phyloP scores from a whole-genome alignment of 768 basidiomycete genomes.

The Auricularia sp. region DNA sequence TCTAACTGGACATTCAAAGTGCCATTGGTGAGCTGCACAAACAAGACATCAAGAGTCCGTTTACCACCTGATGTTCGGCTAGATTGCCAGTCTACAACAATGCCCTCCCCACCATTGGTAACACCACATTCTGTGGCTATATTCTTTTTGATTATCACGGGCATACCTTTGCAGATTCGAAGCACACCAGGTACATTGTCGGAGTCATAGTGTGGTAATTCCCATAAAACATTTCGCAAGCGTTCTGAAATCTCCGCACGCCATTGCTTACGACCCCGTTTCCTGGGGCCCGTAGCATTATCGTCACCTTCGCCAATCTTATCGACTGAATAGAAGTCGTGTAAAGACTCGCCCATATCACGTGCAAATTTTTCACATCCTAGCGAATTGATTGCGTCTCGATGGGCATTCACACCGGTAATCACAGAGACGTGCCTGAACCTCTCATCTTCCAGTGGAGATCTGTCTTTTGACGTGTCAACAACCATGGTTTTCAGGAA shows the following conservation, averaged over 20 bases:
- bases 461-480: background rate
- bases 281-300: background rate
- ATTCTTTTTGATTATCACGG: background rate
- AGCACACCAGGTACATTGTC: background rate
- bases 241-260: background rate
- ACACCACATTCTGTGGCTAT: background rate
- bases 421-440: slow-evolving; percentile 1
- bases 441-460: background rate
- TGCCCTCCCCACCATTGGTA: background rate
- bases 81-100: background rate
- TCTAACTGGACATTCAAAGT: background rate
- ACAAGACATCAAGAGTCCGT: background rate
- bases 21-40: background rate
- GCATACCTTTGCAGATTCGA: background rate
- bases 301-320: background rate
- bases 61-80: background rate
- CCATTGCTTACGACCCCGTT: background rate
- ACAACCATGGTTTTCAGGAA: background rate
- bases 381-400: background rate
- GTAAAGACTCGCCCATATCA: background rate
- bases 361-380: slow-evolving; percentile 1
- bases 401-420: background rate
- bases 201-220: background rate
- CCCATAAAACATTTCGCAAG: background rate
- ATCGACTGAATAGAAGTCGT: background rate